These are phyloP conservation scores for Extremus antarcticus DNA, from an alignment of 495 filamentous ascomycete genomes.

Conservation along the genomic window DNA sequence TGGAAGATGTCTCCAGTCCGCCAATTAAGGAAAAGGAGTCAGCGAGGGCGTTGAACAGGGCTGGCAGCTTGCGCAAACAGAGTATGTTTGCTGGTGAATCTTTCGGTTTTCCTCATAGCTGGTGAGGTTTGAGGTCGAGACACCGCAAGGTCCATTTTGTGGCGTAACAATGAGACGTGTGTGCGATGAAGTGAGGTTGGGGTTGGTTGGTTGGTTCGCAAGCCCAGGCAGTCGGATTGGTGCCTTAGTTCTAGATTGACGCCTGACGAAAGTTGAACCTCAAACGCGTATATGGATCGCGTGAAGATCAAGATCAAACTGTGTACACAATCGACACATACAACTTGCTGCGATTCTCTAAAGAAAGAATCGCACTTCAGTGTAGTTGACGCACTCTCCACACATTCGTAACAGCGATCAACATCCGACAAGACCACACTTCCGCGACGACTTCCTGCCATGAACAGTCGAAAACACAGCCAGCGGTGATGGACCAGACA, in stretches of 20 bases:
- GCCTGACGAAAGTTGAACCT: too few species aligned
- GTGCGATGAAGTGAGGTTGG: neutral
- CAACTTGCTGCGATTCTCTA: neutral
- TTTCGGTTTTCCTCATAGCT: neutral
- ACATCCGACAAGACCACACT: neutral
- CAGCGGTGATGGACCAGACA: constrained; percentile 61
- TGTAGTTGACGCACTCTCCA: neutral
- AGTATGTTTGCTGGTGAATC: neutral
- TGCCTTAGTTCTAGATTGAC: too few species aligned
- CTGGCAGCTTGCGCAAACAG: neutral
- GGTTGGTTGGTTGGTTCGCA: neutral
- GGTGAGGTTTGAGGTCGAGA: neutral
- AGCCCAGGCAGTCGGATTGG: too few species aligned
- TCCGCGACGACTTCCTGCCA: neutral
- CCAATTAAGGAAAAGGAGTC: neutral
- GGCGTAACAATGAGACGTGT: neutral
- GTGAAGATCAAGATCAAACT: neutral
- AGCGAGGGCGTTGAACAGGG: neutral
- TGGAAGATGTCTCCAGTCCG: neutral
- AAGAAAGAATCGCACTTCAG: neutral
- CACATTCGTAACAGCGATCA: neutral
- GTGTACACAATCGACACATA: neutral
- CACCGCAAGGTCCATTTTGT: neutral
- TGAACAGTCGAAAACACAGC: neutral
- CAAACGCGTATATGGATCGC: too few species aligned